These are phyloP conservation scores for Aureobasidium mangrovei DNA, from an alignment of 2,329 filamentous ascomycete species.

Conservation along the genomic window DNA sequence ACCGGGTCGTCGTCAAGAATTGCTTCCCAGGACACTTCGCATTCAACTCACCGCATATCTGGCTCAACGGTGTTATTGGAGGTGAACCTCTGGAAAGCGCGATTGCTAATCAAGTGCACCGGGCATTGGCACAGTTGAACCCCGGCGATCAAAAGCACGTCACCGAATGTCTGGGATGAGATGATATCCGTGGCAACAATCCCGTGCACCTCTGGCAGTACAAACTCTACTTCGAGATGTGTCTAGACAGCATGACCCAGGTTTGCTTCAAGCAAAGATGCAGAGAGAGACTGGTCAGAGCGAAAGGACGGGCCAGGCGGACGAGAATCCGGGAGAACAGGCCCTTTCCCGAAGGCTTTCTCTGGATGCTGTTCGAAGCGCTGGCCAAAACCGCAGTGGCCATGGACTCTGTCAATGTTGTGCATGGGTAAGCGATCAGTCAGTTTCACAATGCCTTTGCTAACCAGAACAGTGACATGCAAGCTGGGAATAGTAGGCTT, in stretches of 20 bases:
- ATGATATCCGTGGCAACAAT: not conserved
- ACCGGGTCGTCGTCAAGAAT: conserved; percentile 4
- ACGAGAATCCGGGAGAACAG: not conserved
- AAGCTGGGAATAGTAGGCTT: not conserved
- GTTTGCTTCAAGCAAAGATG: not conserved
- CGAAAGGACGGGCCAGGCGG: not conserved
- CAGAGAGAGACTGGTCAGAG: not conserved
- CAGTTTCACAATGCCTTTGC: too few relatives aligned
- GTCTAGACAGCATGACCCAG: not conserved
- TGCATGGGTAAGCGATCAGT: not conserved
- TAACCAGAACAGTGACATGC: not conserved
- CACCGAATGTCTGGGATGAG: not conserved
- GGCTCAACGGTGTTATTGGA: not conserved
- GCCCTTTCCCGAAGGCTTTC: conserved; percentile 4
- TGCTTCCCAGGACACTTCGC: not conserved
- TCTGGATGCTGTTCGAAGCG: conserved; percentile 5
- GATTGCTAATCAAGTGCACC: not conserved
- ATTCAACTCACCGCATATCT: not conserved
- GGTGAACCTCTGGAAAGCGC: not conserved
- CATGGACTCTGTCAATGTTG: not conserved
- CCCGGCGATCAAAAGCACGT: not conserved
- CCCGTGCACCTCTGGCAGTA: not conserved
- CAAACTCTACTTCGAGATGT: conserved; percentile 6
- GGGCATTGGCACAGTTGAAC: not conserved
- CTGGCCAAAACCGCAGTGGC: conserved; percentile 3